Evolutionary conservation across 331 rosid genomes (phyloP), one percentile per base, ranked within the genome.

Genomic region (Ulmus americana): DNA sequence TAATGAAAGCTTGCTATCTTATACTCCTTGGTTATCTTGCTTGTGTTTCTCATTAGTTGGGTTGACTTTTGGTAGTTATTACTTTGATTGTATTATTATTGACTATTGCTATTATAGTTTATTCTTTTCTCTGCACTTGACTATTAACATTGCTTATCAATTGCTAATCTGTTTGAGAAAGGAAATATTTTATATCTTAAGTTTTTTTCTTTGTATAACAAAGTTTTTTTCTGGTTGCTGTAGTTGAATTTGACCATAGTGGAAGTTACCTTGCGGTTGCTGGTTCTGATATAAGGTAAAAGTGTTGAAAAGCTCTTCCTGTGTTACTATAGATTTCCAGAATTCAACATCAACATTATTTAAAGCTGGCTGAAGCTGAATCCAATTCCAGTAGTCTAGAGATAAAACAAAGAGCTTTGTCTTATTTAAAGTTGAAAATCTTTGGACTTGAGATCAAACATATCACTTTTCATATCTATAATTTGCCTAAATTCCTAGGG

Each of bases 211-310:
- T 9, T 47, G 60, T 6, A 59, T 76, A 39, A 65, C 18, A 49
- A 55, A 61, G 39, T 48, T 49, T 53, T 53, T 9, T 39, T 83
- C 57, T 59, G 49, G 43, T 60, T 61, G 15, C 71, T 82, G 84
- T 91, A 94, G 99, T 94, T 80, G 96, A 85, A 74, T 94, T 94
- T 39, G 99, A 94, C 74, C 92, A 84, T 65, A 94, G 99, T 68
- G 99, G 99, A 65, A 82, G 87, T 67, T 94, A 94, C 88, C 97
- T 94, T 69, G 97, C 88, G 51, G 64, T 85, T 73, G 90, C 86
- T 7, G 99, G 99, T 65, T 84, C 99, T 10, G 99, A 94, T 79
- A 82, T 73, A 59, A 94, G 99, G 99, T 87, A 65, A 28, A 28
- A 72, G 81, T 54, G 16, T 81, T 55, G 49, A 7, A 47, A 22